phyloP scores from a whole-genome alignment of 768 basidiomycete species.

The Baorangia bicolor region DNA sequence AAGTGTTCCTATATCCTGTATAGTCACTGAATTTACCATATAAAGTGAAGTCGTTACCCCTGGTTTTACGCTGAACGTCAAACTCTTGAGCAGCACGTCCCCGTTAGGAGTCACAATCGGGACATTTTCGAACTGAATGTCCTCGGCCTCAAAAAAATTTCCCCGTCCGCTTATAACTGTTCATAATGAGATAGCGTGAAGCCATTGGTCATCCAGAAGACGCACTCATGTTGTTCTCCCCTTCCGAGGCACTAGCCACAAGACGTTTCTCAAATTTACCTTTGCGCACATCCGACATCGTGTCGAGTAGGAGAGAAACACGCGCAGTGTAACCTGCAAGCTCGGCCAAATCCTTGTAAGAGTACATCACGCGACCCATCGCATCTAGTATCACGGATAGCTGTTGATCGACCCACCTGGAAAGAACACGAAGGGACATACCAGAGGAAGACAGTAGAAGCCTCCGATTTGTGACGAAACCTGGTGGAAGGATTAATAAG shows the following conservation, averaged over 20 bases:
- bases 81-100: conserved; percentile 78
- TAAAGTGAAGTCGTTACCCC: conserved; percentile 49
- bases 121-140: conserved; percentile 89
- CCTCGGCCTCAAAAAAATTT: conserved; percentile 76
- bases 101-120: conserved; percentile 97
- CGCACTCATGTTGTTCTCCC: conserved; percentile 76
- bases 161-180: conserved; percentile 80
- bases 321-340: conserved; percentile 94
- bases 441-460: conserved; percentile 85
- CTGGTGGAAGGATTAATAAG: conserved; percentile 37
- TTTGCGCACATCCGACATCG: conserved; percentile 81
- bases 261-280: conserved; percentile 89
- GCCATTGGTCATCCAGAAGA: neutral
- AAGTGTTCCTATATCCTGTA: conserved; percentile 67
- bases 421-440: conserved; percentile 26
- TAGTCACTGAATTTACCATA: neutral
- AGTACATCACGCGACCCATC: conserved; percentile 94
- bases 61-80: conserved; percentile 88
- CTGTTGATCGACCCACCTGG: neutral
- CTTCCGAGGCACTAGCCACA: conserved; percentile 69
- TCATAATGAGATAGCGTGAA: conserved; percentile 1
- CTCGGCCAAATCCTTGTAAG: conserved; percentile 95
- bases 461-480: conserved; percentile 95
- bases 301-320: conserved; percentile 84
- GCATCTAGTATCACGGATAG: conserved; percentile 56